Evolutionary conservation across 2,329 filamentous ascomycete genomes (phyloP).

Genomic region (Diplocarpon mali): DNA sequence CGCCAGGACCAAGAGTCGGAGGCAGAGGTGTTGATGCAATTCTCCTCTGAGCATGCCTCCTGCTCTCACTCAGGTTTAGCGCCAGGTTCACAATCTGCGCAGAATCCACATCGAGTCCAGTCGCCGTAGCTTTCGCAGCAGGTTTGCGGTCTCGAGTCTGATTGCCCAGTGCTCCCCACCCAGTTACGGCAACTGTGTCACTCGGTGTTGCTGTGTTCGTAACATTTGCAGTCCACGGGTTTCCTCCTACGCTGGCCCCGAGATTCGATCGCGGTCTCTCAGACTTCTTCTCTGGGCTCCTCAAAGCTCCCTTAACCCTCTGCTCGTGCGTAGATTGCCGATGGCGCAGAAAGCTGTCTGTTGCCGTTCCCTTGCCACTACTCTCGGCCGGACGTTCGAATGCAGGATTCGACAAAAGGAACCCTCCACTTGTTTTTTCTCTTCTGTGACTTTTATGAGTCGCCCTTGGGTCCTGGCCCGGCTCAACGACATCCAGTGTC

Average conservation of each 20-base stretch:
- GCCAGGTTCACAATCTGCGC: constrained; percentile 90
- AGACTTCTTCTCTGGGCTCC: constrained; percentile 17
- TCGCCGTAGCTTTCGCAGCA: constrained; percentile 5
- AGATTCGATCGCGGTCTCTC: constrained; percentile 18
- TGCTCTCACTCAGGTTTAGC: constrained; percentile 74
- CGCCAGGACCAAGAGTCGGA: constrained; percentile 32
- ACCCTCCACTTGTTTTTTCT: constrained; percentile 23
- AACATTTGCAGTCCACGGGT: constrained; percentile 20
- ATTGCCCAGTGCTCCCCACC: constrained; percentile 1
- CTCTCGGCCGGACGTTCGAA: constrained; percentile 15
- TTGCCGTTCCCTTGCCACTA: not conserved
- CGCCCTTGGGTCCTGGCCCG: constrained; percentile 15
- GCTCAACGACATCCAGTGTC: constrained; percentile 5
- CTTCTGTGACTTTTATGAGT: constrained; percentile 22
- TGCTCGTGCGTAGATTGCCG: constrained; percentile 16
- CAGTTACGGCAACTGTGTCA: constrained; percentile 1
- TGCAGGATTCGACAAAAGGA: constrained; percentile 21
- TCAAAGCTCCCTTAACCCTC: constrained; percentile 20
- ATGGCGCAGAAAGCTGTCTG: constrained; percentile 10
- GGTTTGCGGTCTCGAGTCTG: constrained; percentile 1
- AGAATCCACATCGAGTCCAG: constrained; percentile 58
- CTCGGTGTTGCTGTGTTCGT: constrained; percentile 9
- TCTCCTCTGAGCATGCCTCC: constrained; percentile 50
- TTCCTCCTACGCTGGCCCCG: constrained; percentile 17
- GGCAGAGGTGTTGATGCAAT: constrained; percentile 40